These are phyloP conservation scores for Penicillium sp. DNA, from an alignment of 2,329 filamentous ascomycete genomes.

Conservation along the genomic window DNA sequence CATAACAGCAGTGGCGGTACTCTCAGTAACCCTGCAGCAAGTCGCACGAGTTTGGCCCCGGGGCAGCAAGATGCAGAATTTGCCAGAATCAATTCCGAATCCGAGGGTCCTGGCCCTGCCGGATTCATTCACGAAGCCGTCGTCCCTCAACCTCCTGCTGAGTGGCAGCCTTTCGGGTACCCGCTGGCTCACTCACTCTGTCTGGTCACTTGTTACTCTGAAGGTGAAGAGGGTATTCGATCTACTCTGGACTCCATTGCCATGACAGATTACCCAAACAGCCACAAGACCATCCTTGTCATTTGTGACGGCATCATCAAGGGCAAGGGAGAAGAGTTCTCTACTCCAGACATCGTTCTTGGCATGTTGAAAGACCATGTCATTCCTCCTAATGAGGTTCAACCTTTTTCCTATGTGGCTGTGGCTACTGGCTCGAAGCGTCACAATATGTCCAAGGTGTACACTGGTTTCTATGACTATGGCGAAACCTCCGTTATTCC, in stretches of 20 bases:
- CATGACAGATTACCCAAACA: slow-evolving; percentile 98
- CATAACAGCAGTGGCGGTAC: slow-evolving; percentile 58
- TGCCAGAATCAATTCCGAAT: slow-evolving; percentile 55
- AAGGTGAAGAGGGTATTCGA: slow-evolving; percentile 86
- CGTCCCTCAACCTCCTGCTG: slow-evolving; percentile 90
- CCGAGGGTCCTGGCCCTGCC: slow-evolving; percentile 74
- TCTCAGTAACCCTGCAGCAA: slow-evolving; percentile 46
- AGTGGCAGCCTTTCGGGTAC: slow-evolving; percentile 97
- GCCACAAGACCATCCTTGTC: slow-evolving; percentile 93
- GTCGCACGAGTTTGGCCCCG: slow-evolving; percentile 60
- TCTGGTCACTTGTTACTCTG: slow-evolving; percentile 93
- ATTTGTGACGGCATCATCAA: slow-evolving; percentile 98
- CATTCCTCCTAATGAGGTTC: slow-evolving; percentile 74
- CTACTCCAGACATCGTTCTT: slow-evolving; percentile 86
- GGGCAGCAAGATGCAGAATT: slow-evolving; percentile 49
- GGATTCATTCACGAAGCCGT: slow-evolving; percentile 97
- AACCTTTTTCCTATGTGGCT: slow-evolving; percentile 92
- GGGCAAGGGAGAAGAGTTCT: slow-evolving; percentile 80
- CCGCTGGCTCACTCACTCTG: slow-evolving; percentile 92
- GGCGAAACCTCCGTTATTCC: slow-evolving; percentile 77
- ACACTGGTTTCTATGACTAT: slow-evolving; percentile 97
- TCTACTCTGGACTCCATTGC: slow-evolving; percentile 95
- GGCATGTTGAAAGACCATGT: slow-evolving; percentile 94
- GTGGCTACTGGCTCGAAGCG: slow-evolving; percentile 93
- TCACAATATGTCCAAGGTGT: slow-evolving; percentile 99